phyloP scores from a whole-genome alignment of 1,284 basidiomycete genomes.

The Cryptococcus wingfieldii region DNA sequence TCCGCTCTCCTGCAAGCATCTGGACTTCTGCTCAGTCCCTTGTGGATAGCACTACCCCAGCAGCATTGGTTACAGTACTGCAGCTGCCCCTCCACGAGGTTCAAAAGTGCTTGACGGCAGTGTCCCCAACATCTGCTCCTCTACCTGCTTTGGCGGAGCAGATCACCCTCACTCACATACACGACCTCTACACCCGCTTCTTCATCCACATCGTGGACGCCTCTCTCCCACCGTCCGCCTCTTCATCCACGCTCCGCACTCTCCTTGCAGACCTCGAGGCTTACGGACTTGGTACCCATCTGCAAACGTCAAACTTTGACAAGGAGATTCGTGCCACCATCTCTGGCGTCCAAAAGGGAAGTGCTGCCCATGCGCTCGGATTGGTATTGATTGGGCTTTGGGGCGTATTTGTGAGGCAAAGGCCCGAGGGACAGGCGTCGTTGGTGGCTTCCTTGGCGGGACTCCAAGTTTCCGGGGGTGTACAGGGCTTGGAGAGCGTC shows the following conservation, averaged over 20 bases:
- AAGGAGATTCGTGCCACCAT: conserved; percentile 40
- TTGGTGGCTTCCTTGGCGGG: conserved; percentile 43
- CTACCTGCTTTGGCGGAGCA: conserved; percentile 45
- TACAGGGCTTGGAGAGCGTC: conserved; percentile 28
- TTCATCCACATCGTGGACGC: conserved; percentile 42
- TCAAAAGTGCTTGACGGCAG: conserved; percentile 23
- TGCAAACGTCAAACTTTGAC: conserved; percentile 34
- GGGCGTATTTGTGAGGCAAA: conserved; percentile 41
- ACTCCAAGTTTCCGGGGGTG: conserved; percentile 38
- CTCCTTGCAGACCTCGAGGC: conserved; percentile 30
- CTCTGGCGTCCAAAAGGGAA: conserved; percentile 32
- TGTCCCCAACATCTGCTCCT: conserved; percentile 33
- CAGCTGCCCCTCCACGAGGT: conserved; percentile 39
- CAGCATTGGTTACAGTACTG: conserved; percentile 35
- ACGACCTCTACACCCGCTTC: conserved; percentile 44
- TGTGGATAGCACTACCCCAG: conserved; percentile 20
- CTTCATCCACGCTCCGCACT: conserved; percentile 18
- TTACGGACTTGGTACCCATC: conserved; percentile 20
- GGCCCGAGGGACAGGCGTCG: conserved; percentile 32
- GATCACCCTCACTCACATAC: conserved; percentile 42
- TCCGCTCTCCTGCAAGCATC: conserved; percentile 19
- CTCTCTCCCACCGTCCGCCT: conserved; percentile 17
- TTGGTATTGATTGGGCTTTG: conserved; percentile 47
- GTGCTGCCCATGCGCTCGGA: conserved; percentile 41
- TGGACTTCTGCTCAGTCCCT: conserved; percentile 37